Percentiles rank a stretch among this genome's conserved stretches.
These are phyloP conservation scores for Sporothrix mexicana DNA, from an alignment of 2,329 filamentous ascomycete genomes.

Conservation along the genomic window DNA sequence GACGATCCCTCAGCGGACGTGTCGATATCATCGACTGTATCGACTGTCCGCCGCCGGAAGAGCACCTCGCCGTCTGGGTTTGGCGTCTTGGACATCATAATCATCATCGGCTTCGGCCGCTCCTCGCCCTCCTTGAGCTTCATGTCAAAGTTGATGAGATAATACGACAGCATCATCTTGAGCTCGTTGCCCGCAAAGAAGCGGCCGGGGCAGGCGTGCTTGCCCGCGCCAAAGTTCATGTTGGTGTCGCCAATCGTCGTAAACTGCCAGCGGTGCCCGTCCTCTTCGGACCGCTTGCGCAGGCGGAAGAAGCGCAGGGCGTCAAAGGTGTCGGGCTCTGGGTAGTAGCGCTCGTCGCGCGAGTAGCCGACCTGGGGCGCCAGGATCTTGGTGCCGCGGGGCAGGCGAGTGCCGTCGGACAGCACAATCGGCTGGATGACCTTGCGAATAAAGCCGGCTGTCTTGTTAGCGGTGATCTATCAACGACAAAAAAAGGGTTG, in stretches of 20 bases:
- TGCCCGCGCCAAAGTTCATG: slow-evolving; percentile 55
- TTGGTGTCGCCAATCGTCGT: slow-evolving; percentile 51
- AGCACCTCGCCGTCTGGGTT: slow-evolving; percentile 50
- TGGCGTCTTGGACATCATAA: slow-evolving; percentile 52
- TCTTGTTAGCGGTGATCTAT: background rate
- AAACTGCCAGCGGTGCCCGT: slow-evolving; percentile 52
- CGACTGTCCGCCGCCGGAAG: slow-evolving; percentile 46
- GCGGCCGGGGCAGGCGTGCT: slow-evolving; percentile 56
- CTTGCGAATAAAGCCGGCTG: slow-evolving; percentile 54
- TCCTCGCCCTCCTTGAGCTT: slow-evolving; percentile 48
- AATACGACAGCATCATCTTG: slow-evolving; percentile 52
- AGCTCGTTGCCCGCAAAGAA: slow-evolving; percentile 56
- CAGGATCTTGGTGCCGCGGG: slow-evolving; percentile 51
- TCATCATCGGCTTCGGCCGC: slow-evolving; percentile 51
- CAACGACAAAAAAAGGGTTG: background rate
- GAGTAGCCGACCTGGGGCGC: slow-evolving; percentile 51
- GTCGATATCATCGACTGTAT: background rate
- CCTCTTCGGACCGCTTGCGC: slow-evolving; percentile 48
- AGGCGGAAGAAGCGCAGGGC: slow-evolving; percentile 57
- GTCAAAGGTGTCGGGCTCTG: slow-evolving; percentile 53
- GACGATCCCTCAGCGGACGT: background rate
- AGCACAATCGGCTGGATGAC: slow-evolving; percentile 53
- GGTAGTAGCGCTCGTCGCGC: slow-evolving; percentile 50
- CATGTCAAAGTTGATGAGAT: slow-evolving; percentile 53
- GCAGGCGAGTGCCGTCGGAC: slow-evolving; percentile 53